These are phyloP conservation scores for Scenedesmus sp. DNA, from an alignment of 163 green algal species.

Conservation along the genomic window DNA sequence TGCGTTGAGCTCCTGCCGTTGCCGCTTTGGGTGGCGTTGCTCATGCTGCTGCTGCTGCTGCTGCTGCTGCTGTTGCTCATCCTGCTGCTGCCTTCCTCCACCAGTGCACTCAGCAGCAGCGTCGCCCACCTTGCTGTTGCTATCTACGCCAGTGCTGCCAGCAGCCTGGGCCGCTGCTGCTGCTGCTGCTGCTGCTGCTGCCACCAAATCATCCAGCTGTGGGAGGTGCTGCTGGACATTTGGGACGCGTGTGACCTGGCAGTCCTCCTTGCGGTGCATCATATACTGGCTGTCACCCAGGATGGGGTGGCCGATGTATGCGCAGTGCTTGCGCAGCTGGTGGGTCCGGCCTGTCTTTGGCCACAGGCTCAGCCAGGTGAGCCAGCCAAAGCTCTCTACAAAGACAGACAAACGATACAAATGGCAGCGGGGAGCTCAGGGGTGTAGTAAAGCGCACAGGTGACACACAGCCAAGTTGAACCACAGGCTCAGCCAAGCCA, in stretches of 20 bases:
- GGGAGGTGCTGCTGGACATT: slow-evolving; percentile 23
- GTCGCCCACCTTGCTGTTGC: no score
- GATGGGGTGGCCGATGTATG: slow-evolving; percentile 74
- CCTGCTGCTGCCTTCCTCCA: no score
- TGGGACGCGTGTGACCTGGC: slow-evolving; percentile 2
- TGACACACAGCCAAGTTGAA: no score
- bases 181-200: slow-evolving; percentile 7
- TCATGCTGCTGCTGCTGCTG: background rate
- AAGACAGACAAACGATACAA: background rate
- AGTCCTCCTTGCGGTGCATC: slow-evolving; percentile 52
- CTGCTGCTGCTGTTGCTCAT: background rate
- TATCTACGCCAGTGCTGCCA: background rate
- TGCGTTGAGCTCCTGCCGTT: background rate
- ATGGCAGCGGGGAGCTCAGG: background rate
- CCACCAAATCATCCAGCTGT: background rate
- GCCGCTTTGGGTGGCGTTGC: background rate
- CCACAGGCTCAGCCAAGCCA: no score
- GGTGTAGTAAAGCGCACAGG: background rate
- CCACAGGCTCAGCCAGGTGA: slow-evolving; percentile 61
- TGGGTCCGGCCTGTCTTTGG: slow-evolving; percentile 67
- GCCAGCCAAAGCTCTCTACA: slow-evolving; percentile 32
- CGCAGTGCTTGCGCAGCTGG: slow-evolving; percentile 68
- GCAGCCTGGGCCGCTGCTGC: background rate
- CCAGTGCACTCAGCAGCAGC: no score
- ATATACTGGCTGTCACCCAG: slow-evolving; percentile 73